Percentiles rank a stretch among this genome's conserved stretches.
These are phyloP conservation scores for Colletotrichum aenigma DNA, from an alignment of 2,329 filamentous ascomycete species.

Conservation along the genomic window DNA sequence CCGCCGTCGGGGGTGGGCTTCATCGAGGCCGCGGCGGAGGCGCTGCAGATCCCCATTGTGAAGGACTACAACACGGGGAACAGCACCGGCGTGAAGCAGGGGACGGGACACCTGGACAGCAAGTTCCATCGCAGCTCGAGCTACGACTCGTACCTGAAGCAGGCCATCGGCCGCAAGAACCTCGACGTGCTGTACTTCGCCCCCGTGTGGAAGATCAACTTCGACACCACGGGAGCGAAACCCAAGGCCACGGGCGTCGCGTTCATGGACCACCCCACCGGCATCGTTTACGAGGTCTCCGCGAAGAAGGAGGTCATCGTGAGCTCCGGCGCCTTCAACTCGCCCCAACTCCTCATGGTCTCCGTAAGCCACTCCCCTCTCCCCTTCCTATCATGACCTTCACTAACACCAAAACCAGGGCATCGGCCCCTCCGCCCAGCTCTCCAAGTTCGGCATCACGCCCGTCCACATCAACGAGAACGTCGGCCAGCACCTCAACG, in stretches of 20 bases:
- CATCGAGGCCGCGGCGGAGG: conserved; percentile 25
- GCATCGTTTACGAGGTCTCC: conserved; percentile 18
- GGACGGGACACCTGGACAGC: conserved; percentile 26
- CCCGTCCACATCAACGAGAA: conserved; percentile 27
- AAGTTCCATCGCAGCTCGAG: conserved; percentile 26
- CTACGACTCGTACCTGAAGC: conserved; percentile 27
- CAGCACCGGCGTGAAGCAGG: conserved; percentile 31
- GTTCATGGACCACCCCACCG: conserved; percentile 28
- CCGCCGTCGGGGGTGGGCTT: conserved; percentile 31
- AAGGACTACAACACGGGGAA: conserved; percentile 29
- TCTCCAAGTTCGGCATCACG: conserved; percentile 25
- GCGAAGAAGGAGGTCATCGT: conserved; percentile 20
- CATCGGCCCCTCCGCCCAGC: conserved; percentile 20
- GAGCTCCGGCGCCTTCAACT: conserved; percentile 18
- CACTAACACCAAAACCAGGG: conserved; percentile 18
- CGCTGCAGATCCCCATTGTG: conserved; percentile 25
- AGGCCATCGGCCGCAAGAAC: conserved; percentile 23
- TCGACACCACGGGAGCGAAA: conserved; percentile 15
- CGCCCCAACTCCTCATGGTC: conserved; percentile 22
- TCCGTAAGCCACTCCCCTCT: not conserved
- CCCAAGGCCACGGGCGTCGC: conserved; percentile 26
- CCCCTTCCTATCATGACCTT: accelerated
- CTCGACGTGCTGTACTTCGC: conserved; percentile 29
- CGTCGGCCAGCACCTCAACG: conserved; percentile 28
- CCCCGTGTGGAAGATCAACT: conserved; percentile 23